phyloP scores from a whole-genome alignment of 2,329 filamentous ascomycete species.

The Malbranchea zuffiana region DNA sequence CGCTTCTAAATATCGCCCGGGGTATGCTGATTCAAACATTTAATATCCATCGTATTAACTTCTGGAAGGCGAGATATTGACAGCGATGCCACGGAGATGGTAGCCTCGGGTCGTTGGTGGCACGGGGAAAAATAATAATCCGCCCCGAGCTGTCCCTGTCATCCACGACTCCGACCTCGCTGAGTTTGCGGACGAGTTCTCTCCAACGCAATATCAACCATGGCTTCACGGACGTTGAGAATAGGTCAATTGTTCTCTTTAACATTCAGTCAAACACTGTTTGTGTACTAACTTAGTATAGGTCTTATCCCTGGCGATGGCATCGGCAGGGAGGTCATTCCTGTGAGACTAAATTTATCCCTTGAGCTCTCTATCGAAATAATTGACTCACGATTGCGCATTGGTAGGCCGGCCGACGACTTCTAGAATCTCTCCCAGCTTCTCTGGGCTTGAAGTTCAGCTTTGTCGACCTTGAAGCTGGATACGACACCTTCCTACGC shows the following conservation, averaged over 20 bases:
- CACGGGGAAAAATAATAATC: too few species aligned
- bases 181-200: too few species aligned
- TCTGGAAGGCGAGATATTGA: too few species aligned
- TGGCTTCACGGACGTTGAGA: slow-evolving; percentile 55
- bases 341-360: slow-evolving; percentile 37
- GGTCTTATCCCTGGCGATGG: slow-evolving; percentile 96
- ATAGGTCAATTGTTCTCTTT: slow-evolving; percentile 45
- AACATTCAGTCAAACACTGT: neutral
- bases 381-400: slow-evolving; percentile 2
- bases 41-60: too few species aligned
- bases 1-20: too few species aligned
- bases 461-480: slow-evolving; percentile 85
- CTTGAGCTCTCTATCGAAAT: slow-evolving; percentile 4
- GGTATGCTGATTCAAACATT: too few species aligned
- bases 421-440: slow-evolving; percentile 86
- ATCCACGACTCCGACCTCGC: too few species aligned
- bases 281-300: slow-evolving; percentile 28
- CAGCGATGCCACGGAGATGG: too few species aligned
- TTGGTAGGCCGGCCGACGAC: slow-evolving; percentile 59
- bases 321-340: slow-evolving; percentile 97
- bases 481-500: slow-evolving; percentile 85
- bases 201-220: slow-evolving; percentile 26
- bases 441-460: slow-evolving; percentile 88
- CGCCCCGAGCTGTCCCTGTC: too few species aligned
- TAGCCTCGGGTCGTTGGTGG: too few species aligned